A percentile compares a stretch with the other conserved stretches of the same genome.
Evolutionary conservation across 441 rosid genomes (phyloP).

Genomic region (Aquilaria agallochum): DNA sequence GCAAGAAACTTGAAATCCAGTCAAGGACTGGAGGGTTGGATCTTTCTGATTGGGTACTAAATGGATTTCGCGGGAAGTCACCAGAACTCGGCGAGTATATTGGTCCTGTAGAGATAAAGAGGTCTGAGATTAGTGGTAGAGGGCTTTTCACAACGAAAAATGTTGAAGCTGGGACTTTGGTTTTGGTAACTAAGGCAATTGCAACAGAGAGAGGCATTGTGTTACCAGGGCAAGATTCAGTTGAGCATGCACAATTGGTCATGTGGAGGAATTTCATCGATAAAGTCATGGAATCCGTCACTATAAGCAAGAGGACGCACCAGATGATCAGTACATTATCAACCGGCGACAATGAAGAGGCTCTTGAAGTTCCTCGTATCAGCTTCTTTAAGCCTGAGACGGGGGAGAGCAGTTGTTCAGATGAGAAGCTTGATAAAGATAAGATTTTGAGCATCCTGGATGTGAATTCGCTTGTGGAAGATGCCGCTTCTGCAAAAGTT

Average conservation of each 20-base stretch:
- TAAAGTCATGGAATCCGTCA: constrained; percentile 40
- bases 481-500: constrained; percentile 65
- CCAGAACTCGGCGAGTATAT: constrained; percentile 81
- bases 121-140: constrained; percentile 74
- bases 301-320: constrained; percentile 40
- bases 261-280: constrained; percentile 88
- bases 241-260: constrained; percentile 56
- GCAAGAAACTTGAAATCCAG: constrained; percentile 71
- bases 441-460: constrained; percentile 66
- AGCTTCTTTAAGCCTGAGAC: constrained; percentile 52
- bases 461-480: constrained; percentile 86
- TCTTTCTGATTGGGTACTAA: constrained; percentile 77
- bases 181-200: constrained; percentile 69
- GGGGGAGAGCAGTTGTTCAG: constrained; percentile 18
- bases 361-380: constrained; percentile 53
- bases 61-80: constrained; percentile 51
- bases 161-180: constrained; percentile 49
- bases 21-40: constrained; percentile 78
- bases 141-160: constrained; percentile 78
- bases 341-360: constrained; percentile 54
- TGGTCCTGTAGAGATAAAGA: constrained; percentile 52
- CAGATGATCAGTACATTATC: constrained; percentile 43
- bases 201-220: constrained; percentile 74
- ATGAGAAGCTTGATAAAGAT: constrained; percentile 31
- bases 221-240: constrained; percentile 44